Percentiles rank a stretch among this genome's conserved stretches.
These are phyloP conservation scores for Neckera pumila DNA, from an alignment of 225 moss, liverwort and hornwort species.

Conservation along the genomic window DNA sequence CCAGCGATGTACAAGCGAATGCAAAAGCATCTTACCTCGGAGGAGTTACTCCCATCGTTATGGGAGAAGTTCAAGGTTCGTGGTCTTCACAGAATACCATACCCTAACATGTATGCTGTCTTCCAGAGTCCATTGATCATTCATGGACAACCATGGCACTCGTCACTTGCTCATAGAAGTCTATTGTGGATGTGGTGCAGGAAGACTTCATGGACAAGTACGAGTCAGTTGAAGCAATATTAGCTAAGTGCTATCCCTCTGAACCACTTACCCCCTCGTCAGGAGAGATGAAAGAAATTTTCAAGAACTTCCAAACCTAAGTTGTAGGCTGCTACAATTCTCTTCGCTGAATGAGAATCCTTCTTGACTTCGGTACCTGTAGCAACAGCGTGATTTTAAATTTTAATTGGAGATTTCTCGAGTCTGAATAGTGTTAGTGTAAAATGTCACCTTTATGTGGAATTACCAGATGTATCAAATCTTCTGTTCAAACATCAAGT, in stretches of 20 bases:
- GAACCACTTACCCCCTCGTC: conserved; percentile 79
- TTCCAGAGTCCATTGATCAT: background rate
- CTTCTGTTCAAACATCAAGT: background rate
- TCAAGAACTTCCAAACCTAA: conserved; percentile 48
- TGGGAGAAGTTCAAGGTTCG: conserved; percentile 99
- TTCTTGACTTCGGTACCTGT: background rate
- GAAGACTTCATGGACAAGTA: conserved; percentile 96
- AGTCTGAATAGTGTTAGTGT: background rate
- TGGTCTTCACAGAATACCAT: background rate
- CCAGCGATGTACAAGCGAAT: conserved; percentile 91
- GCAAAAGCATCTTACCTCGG: conserved; percentile 94
- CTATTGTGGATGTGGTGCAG: conserved; percentile 36
- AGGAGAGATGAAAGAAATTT: conserved; percentile 91
- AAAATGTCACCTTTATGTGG: background rate
- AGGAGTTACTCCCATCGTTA: conserved; percentile 89
- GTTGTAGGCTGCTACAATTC: background rate
- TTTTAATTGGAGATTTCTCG: background rate
- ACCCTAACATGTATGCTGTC: background rate
- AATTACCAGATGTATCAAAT: background rate
- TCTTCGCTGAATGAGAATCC: background rate
- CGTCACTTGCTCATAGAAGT: background rate
- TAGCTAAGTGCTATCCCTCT: conserved; percentile 81
- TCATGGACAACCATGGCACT: background rate
- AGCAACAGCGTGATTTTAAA: background rate
- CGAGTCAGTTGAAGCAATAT: conserved; percentile 72